Evolutionary conservation across 768 basidiomycete species (phyloP), one percentile per base, ranked within the genome.

Genomic region (Trametes elegans): DNA sequence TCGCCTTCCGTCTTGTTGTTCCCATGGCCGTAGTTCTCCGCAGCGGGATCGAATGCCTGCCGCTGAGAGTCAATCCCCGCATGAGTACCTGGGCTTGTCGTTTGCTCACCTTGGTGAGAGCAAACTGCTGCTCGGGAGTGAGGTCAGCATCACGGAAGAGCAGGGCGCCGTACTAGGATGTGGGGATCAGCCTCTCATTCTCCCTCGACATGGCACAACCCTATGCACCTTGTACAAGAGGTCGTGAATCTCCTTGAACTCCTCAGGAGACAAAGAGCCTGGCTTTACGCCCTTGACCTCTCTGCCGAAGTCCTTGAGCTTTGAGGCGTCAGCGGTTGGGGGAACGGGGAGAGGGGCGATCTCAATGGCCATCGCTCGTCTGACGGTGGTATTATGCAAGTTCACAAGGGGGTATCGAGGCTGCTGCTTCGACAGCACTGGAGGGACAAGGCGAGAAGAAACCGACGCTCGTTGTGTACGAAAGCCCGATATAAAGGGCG

Each of bases 51-150:
- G 67, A 94, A 94, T 0, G 87, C 86, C 91, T 92, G 59, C 31
- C 18, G 13, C 19, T n/a, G 4, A 18, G 24, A 24, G 19, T 55
- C 57, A 47, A 23, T 7, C 19, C 1, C 18, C 7, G 18, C 0
- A 9, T 9, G 3, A 19, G 44, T 35, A 10, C 46, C 42, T 35
- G 5, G 16, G 19, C n/a, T 29, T 7, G n/a, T 40, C 21, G 32
- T 2, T 31, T 1, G 58, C 76, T 53, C 59, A 87, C 91, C 81
- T 93, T 92, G 13, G 91, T 93, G 56, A 95, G 70, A 13, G 82
- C 81, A 69, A 89, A 93, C 68, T 94, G 92, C 65, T 90, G 84
- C 69, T 91, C 89, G 0, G 92, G 91, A 5, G 83, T 79, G 21
- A 94, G 68, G 27, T 78, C 71, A 28, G 78, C 79, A 63, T 88